Percentiles rank a stretch among this genome's conserved stretches.
Evolutionary conservation across 768 basidiomycete species (phyloP).

Genomic region (Candolleomyces aberdarensis): DNA sequence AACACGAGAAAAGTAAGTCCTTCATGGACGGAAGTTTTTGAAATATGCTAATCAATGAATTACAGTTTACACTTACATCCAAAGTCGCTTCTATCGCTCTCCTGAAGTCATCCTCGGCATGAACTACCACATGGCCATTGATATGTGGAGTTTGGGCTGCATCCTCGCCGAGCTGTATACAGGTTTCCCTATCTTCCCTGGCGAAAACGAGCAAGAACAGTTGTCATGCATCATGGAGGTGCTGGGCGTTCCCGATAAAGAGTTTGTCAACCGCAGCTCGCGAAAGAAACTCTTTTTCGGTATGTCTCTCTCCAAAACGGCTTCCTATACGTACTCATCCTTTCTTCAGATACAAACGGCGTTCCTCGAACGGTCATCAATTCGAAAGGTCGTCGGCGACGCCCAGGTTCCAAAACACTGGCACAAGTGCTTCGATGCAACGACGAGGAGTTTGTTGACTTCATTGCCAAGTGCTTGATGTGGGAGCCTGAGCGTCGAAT

Average conservation of each 20-base stretch:
- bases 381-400: conserved; percentile 90
- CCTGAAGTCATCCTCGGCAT: conserved; percentile 98
- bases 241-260: conserved; percentile 91
- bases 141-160: conserved; percentile 99
- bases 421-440: conserved; percentile 87
- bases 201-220: conserved; percentile 98
- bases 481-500: conserved; percentile 98
- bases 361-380: conserved; percentile 91
- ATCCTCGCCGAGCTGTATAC: conserved; percentile 97
- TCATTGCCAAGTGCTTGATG: conserved; percentile 92
- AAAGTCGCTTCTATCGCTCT: conserved; percentile 99
- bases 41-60: conserved; percentile 3
- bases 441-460: conserved; percentile 95
- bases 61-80: conserved; percentile 97
- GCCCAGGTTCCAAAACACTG: conserved; percentile 89
- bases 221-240: conserved; percentile 99
- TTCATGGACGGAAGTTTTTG: background rate
- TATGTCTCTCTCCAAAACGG: conserved; percentile 32
- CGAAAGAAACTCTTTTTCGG: conserved; percentile 96
- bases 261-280: conserved; percentile 90
- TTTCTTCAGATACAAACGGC: conserved; percentile 78
- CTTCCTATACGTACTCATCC: conserved; percentile 8
- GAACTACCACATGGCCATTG: conserved; percentile 99
- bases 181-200: conserved; percentile 97
- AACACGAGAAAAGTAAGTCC: conserved; percentile 91